These are phyloP conservation scores for Melaleuca alternifolia DNA, from an alignment of 345 rosid genomes.

Conservation along the genomic window DNA sequence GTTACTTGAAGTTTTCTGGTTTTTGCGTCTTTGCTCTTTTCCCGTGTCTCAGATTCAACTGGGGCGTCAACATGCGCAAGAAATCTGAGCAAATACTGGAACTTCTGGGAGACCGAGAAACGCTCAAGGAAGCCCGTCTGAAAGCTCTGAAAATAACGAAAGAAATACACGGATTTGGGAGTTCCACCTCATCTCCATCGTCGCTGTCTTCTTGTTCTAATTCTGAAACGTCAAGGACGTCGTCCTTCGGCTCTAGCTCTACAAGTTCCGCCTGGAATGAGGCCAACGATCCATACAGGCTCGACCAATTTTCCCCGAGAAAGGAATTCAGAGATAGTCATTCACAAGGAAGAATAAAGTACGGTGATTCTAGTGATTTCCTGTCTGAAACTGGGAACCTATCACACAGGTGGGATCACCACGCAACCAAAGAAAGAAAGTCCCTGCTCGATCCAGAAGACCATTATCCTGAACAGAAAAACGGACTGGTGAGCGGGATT, in stretches of 20 bases:
- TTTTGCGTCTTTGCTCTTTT: neutral
- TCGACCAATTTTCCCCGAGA: neutral
- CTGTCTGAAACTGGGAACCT: neutral
- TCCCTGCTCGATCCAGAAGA: neutral
- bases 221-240: constrained; percentile 9
- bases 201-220: constrained; percentile 4
- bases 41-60: constrained; percentile 19
- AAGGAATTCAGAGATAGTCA: neutral
- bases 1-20: neutral
- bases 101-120: constrained; percentile 24
- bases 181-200: neutral
- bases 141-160: constrained; percentile 36
- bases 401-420: neutral
- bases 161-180: constrained; percentile 51
- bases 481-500: constrained; percentile 14
- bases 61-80: constrained; percentile 42
- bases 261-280: constrained; percentile 1
- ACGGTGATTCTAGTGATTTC: neutral
- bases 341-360: neutral
- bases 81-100: constrained; percentile 17
- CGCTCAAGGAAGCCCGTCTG: constrained; percentile 23
- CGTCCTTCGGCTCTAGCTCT: constrained; percentile 21
- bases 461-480: neutral
- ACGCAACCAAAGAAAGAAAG: neutral
- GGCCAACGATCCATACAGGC: neutral